Conservation (phyloP, 371 early-diverging fungal species). For the Funneliformis caledonium region DNA sequence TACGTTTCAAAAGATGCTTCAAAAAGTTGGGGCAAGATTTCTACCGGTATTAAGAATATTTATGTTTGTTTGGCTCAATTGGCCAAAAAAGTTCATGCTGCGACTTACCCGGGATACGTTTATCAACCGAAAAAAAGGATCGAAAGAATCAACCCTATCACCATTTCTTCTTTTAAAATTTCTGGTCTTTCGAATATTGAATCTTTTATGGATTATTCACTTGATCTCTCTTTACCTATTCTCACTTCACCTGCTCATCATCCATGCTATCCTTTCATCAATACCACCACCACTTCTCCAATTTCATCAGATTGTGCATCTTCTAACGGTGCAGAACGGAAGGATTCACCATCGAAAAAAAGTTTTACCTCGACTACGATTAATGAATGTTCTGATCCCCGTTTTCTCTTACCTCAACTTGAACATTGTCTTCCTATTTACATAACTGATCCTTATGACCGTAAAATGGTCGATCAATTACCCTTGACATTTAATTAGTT, state of each 20-base stretch:
- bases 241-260: background rate
- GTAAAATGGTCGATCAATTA: background rate
- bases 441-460: constrained; percentile 19
- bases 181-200: background rate
- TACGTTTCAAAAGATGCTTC: constrained; percentile 20
- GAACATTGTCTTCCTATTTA: background rate
- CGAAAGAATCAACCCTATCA: background rate
- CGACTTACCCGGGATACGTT: constrained; percentile 31
- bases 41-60: constrained; percentile 9
- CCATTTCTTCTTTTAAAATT: background rate
- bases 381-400: background rate
- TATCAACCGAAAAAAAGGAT: constrained; percentile 30
- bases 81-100: constrained; percentile 26
- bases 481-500: background rate
- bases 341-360: background rate
- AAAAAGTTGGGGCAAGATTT: constrained; percentile 7
- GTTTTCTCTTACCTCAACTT: background rate
- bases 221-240: background rate
- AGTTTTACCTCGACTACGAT: background rate
- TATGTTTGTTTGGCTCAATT: constrained; percentile 27
- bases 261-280: background rate
- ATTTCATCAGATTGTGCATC: background rate
- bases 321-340: background rate
- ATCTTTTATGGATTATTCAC: background rate
- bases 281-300: background rate